Evolutionary conservation across 257 asterid genomes (phyloP).

Genomic region (Paulownia fortunei): DNA sequence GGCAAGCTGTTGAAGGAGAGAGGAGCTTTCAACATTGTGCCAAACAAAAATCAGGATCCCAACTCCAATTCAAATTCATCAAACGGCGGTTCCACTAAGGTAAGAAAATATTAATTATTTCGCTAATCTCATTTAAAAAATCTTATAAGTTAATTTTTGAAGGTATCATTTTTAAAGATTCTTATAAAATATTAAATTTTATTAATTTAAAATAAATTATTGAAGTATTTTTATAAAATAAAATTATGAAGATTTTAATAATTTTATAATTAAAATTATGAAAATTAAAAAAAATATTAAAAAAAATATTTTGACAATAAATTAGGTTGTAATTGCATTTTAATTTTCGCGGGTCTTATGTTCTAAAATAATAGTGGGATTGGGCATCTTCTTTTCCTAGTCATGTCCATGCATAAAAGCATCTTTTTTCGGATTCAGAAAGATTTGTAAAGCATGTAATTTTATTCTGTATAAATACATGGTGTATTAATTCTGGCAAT

Average conservation of each 20-base stretch:
- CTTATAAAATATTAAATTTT: too few relatives aligned
- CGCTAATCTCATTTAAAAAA: too few relatives aligned
- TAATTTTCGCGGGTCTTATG: too few relatives aligned
- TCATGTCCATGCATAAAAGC: neutral
- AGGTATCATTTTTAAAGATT: too few relatives aligned
- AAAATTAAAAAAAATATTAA: too few relatives aligned
- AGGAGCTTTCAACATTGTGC: constrained; percentile 43
- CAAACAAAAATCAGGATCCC: constrained; percentile 31
- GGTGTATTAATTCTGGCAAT: neutral
- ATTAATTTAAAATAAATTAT: too few relatives aligned
- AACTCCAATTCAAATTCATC: constrained; percentile 14
- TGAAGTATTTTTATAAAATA: too few relatives aligned
- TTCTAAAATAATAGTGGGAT: neutral
- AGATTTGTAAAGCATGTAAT: constrained; percentile 14
- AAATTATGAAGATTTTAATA: too few relatives aligned
- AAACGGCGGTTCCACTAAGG: constrained; percentile 35
- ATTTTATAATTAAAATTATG: too few relatives aligned
- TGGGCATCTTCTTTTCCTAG: neutral
- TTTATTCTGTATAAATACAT: neutral
- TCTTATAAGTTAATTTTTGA: too few relatives aligned
- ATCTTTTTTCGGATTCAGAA: constrained; percentile 7
- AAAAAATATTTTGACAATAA: too few relatives aligned
- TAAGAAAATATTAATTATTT: constrained; percentile 3
- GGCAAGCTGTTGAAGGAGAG: constrained; percentile 60
- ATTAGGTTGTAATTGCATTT: too few relatives aligned